Percentiles rank a stretch among this genome's conserved stretches.
These are phyloP conservation scores for Endothia cerciana DNA, from an alignment of 2,329 filamentous ascomycete genomes.

Conservation along the genomic window DNA sequence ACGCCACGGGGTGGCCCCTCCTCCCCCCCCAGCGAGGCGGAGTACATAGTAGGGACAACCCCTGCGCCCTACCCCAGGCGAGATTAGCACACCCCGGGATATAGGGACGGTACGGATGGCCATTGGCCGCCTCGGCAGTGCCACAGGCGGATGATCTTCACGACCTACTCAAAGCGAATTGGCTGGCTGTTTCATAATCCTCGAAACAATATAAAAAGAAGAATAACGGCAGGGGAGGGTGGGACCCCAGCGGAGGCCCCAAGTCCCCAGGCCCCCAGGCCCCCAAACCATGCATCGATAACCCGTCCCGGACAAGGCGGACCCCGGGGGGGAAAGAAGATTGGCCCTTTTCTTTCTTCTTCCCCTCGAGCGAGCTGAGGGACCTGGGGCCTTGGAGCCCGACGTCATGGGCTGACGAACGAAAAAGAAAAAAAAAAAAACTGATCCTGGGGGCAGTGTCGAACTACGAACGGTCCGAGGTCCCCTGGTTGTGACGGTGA, in stretches of 20 bases:
- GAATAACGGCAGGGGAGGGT: background rate
- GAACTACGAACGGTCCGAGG: background rate
- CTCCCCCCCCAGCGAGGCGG: background rate
- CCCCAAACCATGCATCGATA: too few relatives aligned
- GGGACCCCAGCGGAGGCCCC: too few relatives aligned
- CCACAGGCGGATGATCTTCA: slow-evolving; percentile 2
- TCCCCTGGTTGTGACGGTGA: background rate
- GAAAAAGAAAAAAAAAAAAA: background rate
- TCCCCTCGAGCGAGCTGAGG: background rate
- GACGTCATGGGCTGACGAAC: background rate
- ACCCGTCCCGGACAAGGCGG: too few relatives aligned
- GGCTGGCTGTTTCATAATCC: background rate
- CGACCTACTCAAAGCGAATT: slow-evolving; percentile 3
- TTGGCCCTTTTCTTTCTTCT: background rate
- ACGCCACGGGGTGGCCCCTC: background rate
- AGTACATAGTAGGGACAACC: background rate
- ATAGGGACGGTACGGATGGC: background rate
- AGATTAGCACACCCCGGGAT: background rate
- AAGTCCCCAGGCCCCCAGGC: too few relatives aligned
- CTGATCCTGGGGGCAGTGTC: background rate
- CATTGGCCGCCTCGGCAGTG: background rate
- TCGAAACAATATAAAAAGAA: slow-evolving; percentile 2
- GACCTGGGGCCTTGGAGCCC: background rate
- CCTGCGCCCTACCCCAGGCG: background rate
- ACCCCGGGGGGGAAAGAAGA: background rate